These are phyloP conservation scores for Zopfia rhizophila DNA, from an alignment of 2,329 filamentous ascomycete genomes.

Conservation along the genomic window DNA sequence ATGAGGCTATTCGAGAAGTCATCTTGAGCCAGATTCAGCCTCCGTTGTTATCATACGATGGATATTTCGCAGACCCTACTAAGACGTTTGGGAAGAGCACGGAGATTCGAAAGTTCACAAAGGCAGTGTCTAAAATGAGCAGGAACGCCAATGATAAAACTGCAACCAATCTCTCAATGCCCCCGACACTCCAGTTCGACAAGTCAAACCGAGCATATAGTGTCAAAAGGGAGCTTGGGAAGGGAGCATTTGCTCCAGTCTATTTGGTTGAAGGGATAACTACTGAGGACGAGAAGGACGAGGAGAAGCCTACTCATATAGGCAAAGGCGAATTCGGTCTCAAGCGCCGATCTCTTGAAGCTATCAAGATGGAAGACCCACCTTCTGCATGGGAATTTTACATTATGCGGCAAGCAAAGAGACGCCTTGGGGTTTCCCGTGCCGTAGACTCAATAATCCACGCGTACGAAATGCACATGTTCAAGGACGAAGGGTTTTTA, in stretches of 20 bases:
- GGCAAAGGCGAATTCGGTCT: conserved; percentile 70
- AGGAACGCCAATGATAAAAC: conserved; percentile 69
- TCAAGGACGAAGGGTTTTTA: conserved; percentile 88
- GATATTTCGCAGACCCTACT: conserved; percentile 79
- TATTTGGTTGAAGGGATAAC: conserved; percentile 85
- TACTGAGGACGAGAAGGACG: conserved; percentile 59
- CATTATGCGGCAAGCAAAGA: conserved; percentile 85
- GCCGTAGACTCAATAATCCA: conserved; percentile 80
- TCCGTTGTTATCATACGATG: conserved; percentile 76
- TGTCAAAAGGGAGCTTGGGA: conserved; percentile 85
- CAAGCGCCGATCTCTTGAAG: conserved; percentile 74
- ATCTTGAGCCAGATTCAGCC: conserved; percentile 81
- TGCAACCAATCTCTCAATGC: conserved; percentile 65
- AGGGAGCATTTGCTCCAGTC: conserved; percentile 93
- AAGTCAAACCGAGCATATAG: conserved; percentile 75
- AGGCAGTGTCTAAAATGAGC: conserved; percentile 68
- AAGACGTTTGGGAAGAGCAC: conserved; percentile 72
- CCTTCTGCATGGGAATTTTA: conserved; percentile 95
- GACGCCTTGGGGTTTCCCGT: conserved; percentile 76
- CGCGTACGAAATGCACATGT: conserved; percentile 91
- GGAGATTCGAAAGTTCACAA: conserved; percentile 86
- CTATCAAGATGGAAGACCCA: conserved; percentile 93
- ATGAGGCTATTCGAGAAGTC: conserved; percentile 75
- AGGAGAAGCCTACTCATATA: conserved; percentile 63
- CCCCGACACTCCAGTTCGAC: conserved; percentile 75